phyloP scores from a whole-genome alignment of 257 asterid genomes.

The Echium plantagineum region DNA sequence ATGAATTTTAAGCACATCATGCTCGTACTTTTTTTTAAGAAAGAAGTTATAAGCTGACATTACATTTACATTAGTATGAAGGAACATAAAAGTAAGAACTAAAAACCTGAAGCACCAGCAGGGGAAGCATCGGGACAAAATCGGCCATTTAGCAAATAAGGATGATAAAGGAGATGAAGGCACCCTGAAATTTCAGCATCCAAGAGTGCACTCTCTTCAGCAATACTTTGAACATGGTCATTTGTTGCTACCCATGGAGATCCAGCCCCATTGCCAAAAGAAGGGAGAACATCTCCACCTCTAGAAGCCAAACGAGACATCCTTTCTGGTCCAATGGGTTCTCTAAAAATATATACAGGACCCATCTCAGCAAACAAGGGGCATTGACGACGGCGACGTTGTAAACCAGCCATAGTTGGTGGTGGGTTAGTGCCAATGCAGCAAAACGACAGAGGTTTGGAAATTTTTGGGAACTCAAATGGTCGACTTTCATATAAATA shows the following conservation, averaged over 20 bases:
- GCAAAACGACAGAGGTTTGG: slow-evolving; percentile 98
- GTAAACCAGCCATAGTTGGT: slow-evolving; percentile 99
- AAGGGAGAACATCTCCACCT: slow-evolving; percentile 92
- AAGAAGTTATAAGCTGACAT: not conserved
- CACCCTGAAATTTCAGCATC: slow-evolving; percentile 77
- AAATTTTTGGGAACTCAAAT: slow-evolving; percentile 89
- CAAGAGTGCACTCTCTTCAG: slow-evolving; percentile 62
- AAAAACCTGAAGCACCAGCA: slow-evolving; percentile 79
- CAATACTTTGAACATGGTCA: slow-evolving; percentile 47
- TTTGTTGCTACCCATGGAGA: slow-evolving; percentile 79
- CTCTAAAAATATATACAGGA: slow-evolving; percentile 82
- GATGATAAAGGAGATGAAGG: slow-evolving; percentile 92
- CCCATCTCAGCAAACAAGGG: slow-evolving; percentile 99
- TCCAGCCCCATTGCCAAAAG: slow-evolving; percentile 87
- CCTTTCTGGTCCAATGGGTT: slow-evolving; percentile 83
- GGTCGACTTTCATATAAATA: slow-evolving; percentile 84
- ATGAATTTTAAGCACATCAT: not conserved
- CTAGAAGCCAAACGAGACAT: slow-evolving; percentile 74
- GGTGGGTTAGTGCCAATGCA: slow-evolving; percentile 99
- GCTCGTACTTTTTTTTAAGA: not conserved
- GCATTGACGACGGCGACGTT: slow-evolving; percentile 97
- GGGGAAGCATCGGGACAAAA: slow-evolving; percentile 98
- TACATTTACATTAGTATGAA: not conserved
- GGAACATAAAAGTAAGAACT: not conserved
- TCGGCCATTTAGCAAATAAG: slow-evolving; percentile 83